These are phyloP conservation scores for Saccharomycopsis capsularis DNA, from an alignment of 805 yeast genomes.

Conservation along the genomic window DNA sequence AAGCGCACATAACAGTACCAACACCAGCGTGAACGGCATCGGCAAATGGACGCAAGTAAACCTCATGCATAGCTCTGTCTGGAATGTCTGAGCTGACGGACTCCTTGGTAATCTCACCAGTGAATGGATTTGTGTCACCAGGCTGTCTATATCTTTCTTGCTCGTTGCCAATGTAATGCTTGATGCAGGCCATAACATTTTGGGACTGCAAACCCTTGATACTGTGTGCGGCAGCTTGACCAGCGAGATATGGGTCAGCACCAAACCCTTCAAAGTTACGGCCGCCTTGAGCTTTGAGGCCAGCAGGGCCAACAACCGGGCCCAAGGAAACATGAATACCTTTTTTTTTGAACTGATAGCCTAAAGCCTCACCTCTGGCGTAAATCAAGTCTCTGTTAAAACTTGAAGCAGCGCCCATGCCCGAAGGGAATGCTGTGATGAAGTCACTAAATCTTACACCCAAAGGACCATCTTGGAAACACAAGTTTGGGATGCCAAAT, in stretches of 20 bases:
- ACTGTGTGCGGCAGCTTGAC: conserved; percentile 45
- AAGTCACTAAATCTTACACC: conserved; percentile 54
- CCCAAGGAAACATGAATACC: conserved; percentile 52
- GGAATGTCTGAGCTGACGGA: conserved; percentile 49
- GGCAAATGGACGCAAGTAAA: conserved; percentile 60
- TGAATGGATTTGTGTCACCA: conserved; percentile 1
- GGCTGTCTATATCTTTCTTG: conserved; percentile 55
- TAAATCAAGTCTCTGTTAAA: conserved; percentile 46
- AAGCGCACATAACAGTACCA: conserved; percentile 54
- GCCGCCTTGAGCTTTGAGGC: conserved; percentile 55
- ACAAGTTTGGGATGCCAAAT: conserved; percentile 44
- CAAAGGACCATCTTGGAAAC: conserved; percentile 57
- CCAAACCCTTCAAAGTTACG: conserved; percentile 61
- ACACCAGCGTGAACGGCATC: conserved; percentile 55
- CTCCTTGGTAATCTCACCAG: conserved; percentile 30
- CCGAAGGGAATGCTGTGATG: conserved; percentile 51
- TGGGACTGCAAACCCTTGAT: conserved; percentile 50
- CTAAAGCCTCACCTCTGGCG: conserved; percentile 49
- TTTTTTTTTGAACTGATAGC: conserved; percentile 44
- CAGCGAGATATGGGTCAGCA: conserved; percentile 54
- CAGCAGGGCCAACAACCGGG: conserved; percentile 55
- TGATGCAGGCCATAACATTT: conserved; percentile 49
- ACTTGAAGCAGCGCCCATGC: conserved; percentile 50
- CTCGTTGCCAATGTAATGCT: conserved; percentile 53
- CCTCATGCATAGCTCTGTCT: conserved; percentile 55